Evolutionary conservation across 139 green algal genomes (phyloP).

Genomic region (Nannochloris sp.): DNA sequence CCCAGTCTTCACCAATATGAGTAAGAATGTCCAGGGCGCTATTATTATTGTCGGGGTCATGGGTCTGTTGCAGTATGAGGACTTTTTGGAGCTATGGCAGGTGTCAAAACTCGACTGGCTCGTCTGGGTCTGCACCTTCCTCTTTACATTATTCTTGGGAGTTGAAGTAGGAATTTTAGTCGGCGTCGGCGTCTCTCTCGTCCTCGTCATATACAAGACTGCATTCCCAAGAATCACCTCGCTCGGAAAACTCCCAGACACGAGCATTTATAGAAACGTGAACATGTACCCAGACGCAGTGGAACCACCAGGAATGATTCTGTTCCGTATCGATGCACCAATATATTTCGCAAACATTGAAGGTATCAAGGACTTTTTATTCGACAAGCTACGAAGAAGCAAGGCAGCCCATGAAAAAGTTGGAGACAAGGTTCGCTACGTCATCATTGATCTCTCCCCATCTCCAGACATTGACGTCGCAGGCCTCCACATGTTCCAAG

Average conservation of each 20-base stretch:
- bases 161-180: constrained; percentile 35
- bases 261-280: constrained; percentile 17
- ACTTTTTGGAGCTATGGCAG: constrained; percentile 8
- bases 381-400: constrained; percentile 25
- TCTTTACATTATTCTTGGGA: constrained; percentile 33
- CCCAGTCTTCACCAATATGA: constrained; percentile 60
- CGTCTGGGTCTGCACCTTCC: constrained; percentile 18
- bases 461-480: constrained; percentile 68
- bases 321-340: constrained; percentile 59
- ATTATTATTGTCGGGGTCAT: constrained; percentile 62
- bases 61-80: constrained; percentile 44
- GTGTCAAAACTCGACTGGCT: constrained; percentile 30
- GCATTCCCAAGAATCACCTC: constrained; percentile 22
- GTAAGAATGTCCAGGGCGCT: constrained; percentile 53
- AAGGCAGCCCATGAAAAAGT: background rate
- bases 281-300: constrained; percentile 23
- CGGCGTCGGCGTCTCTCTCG: constrained; percentile 20
- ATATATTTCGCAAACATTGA: constrained; percentile 55
- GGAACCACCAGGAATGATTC: constrained; percentile 37
- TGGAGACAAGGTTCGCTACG: constrained; percentile 35
- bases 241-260: constrained; percentile 22
- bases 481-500: constrained; percentile 44
- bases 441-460: constrained; percentile 74
- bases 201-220: constrained; percentile 29
- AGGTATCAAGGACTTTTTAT: constrained; percentile 49